These are phyloP conservation scores for Colletotrichum orbiculare DNA, from an alignment of 2,329 filamentous ascomycete genomes.

Conservation along the genomic window DNA sequence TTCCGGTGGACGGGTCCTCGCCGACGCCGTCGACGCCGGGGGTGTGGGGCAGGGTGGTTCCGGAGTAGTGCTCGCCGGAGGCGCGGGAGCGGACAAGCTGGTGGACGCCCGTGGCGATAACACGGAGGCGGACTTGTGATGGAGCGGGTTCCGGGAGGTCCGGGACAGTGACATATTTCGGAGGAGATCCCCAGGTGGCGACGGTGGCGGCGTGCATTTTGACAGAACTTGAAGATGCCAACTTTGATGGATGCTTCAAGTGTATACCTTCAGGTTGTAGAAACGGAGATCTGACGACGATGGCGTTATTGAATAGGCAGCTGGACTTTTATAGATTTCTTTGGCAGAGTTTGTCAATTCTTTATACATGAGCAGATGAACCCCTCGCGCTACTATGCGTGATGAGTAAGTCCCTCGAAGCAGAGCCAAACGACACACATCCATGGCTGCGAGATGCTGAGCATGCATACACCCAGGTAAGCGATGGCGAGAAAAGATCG, in stretches of 20 bases:
- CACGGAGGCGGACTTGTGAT: conserved; percentile 58
- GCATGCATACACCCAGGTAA: too few relatives aligned
- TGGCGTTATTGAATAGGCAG: not conserved
- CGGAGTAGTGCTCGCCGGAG: conserved; percentile 64
- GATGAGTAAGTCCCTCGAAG: too few relatives aligned
- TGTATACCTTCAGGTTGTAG: not conserved
- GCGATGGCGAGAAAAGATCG: too few relatives aligned
- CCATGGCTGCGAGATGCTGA: too few relatives aligned
- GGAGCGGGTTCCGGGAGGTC: conserved; percentile 48
- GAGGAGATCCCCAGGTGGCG: conserved; percentile 49
- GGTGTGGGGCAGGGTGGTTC: conserved; percentile 59
- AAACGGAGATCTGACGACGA: not conserved
- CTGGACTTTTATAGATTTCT: too few relatives aligned
- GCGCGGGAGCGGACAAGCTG: conserved; percentile 64
- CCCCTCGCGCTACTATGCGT: too few relatives aligned
- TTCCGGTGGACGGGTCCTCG: conserved; percentile 53
- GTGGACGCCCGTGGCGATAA: conserved; percentile 61
- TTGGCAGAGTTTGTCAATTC: too few relatives aligned
- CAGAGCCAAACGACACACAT: too few relatives aligned
- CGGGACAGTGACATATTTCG: conserved; percentile 43
- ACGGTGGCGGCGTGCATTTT: conserved; percentile 53
- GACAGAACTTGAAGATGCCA: not conserved
- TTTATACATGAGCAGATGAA: too few relatives aligned
- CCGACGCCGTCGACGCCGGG: conserved; percentile 66
- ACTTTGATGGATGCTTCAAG: not conserved